phyloP scores from a whole-genome alignment of 1,284 basidiomycete genomes.

The Gymnopus androsaceus region DNA sequence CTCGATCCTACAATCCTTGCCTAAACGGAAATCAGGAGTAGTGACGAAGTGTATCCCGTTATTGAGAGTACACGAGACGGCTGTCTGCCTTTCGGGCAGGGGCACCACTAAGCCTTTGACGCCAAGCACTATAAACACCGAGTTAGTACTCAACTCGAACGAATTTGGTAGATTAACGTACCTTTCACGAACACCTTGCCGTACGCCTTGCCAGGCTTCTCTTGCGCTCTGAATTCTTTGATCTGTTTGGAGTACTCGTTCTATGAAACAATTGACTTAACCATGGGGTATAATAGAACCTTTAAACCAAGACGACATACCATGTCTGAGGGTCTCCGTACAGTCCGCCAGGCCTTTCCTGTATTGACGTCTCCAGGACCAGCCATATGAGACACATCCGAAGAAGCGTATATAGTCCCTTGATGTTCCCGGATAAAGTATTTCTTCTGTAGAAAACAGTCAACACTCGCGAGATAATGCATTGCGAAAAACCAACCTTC shows the following conservation, averaged over 20 bases:
- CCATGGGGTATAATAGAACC: constrained; percentile 4
- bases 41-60: constrained; percentile 97
- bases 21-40: constrained; percentile 77
- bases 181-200: constrained; percentile 96
- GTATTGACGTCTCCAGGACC: constrained; percentile 78
- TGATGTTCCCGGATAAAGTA: constrained; percentile 71
- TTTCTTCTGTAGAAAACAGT: constrained; percentile 36
- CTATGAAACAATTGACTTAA: constrained; percentile 38
- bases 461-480: background rate
- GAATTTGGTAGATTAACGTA: constrained; percentile 31
- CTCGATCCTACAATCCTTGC: constrained; percentile 70
- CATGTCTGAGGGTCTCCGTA: constrained; percentile 92
- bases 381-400: constrained; percentile 70
- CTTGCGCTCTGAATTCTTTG: constrained; percentile 74
- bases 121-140: constrained; percentile 67
- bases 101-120: constrained; percentile 74
- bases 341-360: constrained; percentile 85
- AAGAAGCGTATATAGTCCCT: constrained; percentile 79
- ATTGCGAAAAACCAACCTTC: constrained; percentile 41
- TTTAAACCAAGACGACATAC: constrained; percentile 44
- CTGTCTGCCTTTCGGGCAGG: constrained; percentile 72
- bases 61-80: constrained; percentile 88
- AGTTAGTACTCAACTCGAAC: background rate
- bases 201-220: constrained; percentile 76
- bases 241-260: constrained; percentile 93